These are phyloP conservation scores for Maudiozyma bulderi DNA, from an alignment of 805 yeast genomes.

Conservation along the genomic window DNA sequence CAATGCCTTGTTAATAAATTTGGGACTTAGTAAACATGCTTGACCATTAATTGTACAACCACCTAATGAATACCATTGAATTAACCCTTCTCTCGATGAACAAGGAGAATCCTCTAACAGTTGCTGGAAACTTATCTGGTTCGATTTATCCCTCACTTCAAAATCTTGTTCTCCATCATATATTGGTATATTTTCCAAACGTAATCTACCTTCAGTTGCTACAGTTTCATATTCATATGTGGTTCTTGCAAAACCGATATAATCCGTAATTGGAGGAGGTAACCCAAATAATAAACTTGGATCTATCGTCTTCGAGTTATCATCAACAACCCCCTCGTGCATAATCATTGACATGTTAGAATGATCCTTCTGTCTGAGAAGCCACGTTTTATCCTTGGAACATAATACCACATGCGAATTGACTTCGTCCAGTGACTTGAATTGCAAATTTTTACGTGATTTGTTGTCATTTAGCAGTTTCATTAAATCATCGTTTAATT, in stretches of 20 bases:
- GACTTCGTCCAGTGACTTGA: slow-evolving; percentile 24
- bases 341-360: slow-evolving; percentile 69
- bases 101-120: slow-evolving; percentile 40
- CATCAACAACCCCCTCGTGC: slow-evolving; percentile 21
- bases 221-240: slow-evolving; percentile 32
- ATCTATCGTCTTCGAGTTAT: slow-evolving; percentile 9
- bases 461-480: slow-evolving; percentile 23
- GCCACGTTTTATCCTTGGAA: slow-evolving; percentile 49
- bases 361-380: slow-evolving; percentile 70
- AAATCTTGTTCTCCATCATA: slow-evolving; percentile 28
- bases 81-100: slow-evolving; percentile 44
- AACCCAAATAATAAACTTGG: slow-evolving; percentile 24
- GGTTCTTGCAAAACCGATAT: slow-evolving; percentile 21
- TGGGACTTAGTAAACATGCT: slow-evolving; percentile 31
- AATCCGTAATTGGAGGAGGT: slow-evolving; percentile 27
- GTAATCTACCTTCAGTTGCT: slow-evolving; percentile 26
- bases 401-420: slow-evolving; percentile 49
- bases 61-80: slow-evolving; percentile 41
- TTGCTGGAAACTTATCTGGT: slow-evolving; percentile 21
- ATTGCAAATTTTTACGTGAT: slow-evolving; percentile 10
- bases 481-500: slow-evolving; percentile 42
- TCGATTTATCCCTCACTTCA: neutral
- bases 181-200: slow-evolving; percentile 28
- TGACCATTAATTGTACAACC: slow-evolving; percentile 47
- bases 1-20: slow-evolving; percentile 28